phyloP scores from a whole-genome alignment of 495 filamentous ascomycete genomes.

The Penicillium daleae region DNA sequence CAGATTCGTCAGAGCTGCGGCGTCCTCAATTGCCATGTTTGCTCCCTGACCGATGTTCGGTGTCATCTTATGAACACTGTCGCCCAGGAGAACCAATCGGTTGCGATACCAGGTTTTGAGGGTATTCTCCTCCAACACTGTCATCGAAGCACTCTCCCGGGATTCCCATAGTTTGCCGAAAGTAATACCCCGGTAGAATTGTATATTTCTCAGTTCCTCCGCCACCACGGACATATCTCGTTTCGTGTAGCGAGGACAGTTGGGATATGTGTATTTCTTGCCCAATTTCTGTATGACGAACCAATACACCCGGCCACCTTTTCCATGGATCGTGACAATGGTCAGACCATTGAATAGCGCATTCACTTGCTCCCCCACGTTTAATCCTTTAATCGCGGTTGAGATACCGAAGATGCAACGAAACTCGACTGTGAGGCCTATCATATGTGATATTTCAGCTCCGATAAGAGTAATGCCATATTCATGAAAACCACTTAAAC shows the following conservation, averaged over 20 bases:
- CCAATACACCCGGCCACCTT: background rate
- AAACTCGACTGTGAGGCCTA: slow-evolving; percentile 26
- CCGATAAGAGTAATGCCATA: background rate
- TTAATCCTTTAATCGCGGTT: slow-evolving; percentile 6
- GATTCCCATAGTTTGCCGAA: background rate
- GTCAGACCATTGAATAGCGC: background rate
- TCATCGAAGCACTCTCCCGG: background rate
- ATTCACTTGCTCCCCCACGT: background rate
- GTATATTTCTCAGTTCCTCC: background rate
- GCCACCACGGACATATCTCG: background rate
- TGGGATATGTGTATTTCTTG: background rate
- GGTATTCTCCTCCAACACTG: background rate
- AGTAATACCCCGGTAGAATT: background rate
- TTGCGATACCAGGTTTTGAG: background rate
- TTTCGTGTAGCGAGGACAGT: background rate
- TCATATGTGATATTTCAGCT: background rate
- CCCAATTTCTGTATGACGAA: background rate
- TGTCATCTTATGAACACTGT: background rate
- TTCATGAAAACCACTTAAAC: background rate
- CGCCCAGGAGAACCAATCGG: background rate
- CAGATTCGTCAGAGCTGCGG: background rate
- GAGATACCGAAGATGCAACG: slow-evolving; percentile 29
- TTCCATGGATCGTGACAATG: background rate
- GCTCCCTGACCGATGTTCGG: background rate
- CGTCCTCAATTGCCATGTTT: background rate